phyloP scores from a whole-genome alignment of 768 basidiomycete species.

The Mycena belliarum region DNA sequence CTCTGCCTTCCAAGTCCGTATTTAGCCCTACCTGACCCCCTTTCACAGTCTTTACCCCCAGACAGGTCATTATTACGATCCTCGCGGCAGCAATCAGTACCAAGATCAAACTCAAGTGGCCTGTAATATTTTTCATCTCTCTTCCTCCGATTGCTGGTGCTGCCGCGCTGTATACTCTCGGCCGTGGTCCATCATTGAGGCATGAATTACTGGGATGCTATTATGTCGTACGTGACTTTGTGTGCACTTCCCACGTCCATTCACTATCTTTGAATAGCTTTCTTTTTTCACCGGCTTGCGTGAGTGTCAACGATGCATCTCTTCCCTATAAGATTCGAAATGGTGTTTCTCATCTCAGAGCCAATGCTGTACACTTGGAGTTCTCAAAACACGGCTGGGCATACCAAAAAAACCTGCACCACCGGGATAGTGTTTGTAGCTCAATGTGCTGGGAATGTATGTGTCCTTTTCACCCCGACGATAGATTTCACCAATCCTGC shows the following conservation, averaged over 20 bases:
- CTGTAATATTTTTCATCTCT: conserved; percentile 37
- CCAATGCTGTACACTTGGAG: conserved; percentile 45
- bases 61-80: conserved; percentile 31
- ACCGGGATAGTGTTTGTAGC: conserved; percentile 48
- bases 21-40: no score
- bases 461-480: conserved; percentile 1
- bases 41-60: no score
- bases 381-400: conserved; percentile 42
- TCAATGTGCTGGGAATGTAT: conserved; percentile 46
- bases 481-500: not conserved
- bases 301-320: conserved; percentile 17
- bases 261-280: conserved; percentile 21
- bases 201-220: conserved; percentile 38
- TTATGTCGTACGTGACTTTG: conserved; percentile 33
- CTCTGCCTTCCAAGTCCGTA: conserved; percentile 38
- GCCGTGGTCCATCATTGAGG: conserved; percentile 30
- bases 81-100: conserved; percentile 36
- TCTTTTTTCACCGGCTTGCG: conserved; percentile 39
- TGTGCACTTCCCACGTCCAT: not conserved
- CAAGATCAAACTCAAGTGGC: conserved; percentile 40
- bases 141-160: conserved; percentile 42
- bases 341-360: conserved; percentile 24
- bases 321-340: not conserved
- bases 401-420: conserved; percentile 43
- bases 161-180: conserved; percentile 33